phyloP scores from a whole-genome alignment of 495 filamentous ascomycete species.

The Cercophora scortea region DNA sequence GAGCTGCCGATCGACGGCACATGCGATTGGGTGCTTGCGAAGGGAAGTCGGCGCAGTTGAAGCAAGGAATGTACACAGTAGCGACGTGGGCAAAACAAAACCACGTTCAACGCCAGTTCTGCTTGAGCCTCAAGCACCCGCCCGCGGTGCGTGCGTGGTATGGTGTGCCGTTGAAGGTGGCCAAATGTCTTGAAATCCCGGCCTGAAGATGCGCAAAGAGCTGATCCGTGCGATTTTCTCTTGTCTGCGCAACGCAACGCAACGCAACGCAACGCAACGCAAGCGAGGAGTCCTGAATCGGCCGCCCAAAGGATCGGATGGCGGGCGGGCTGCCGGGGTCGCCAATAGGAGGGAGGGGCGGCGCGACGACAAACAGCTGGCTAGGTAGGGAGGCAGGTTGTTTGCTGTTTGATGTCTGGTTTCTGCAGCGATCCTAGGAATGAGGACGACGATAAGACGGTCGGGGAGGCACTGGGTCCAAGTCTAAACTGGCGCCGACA shows the following conservation, averaged over 20 bases:
- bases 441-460: not conserved
- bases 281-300: not conserved
- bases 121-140: too few species aligned
- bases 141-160: too few species aligned
- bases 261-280: not conserved
- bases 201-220: too few species aligned
- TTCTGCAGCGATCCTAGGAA: not conserved
- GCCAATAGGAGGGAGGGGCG: not conserved
- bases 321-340: not conserved
- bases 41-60: too few species aligned
- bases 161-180: too few species aligned
- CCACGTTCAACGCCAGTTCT: too few species aligned
- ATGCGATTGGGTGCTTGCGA: not conserved
- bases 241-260: not conserved
- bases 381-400: not conserved
- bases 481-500: too few species aligned
- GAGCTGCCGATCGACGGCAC: conserved; percentile 8
- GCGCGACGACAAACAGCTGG: not conserved
- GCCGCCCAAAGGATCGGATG: not conserved
- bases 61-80: too few species aligned
- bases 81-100: too few species aligned
- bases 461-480: too few species aligned
- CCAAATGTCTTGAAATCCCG: too few species aligned
- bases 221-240: not conserved
- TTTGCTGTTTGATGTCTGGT: not conserved